Evolutionary conservation across 768 basidiomycete species (phyloP), one percentile per base, ranked within the genome.

Genomic region (Suillus tomentosus): DNA sequence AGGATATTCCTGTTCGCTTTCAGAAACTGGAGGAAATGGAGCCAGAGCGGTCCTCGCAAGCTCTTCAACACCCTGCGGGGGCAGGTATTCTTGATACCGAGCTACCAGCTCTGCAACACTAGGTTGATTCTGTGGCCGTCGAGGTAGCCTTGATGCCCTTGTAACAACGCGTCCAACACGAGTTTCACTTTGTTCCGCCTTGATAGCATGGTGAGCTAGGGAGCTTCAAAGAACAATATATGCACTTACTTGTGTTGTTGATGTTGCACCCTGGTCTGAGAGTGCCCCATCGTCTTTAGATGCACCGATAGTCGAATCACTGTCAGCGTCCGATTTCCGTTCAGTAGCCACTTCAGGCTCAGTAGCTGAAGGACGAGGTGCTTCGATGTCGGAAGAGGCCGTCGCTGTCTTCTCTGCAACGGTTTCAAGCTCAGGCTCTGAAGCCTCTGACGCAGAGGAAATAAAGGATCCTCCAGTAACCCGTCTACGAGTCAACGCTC

Each of bases 101-200:
- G 85, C 90, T 17, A 96, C 91, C 24, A 96, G 79, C 66, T 96
- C 94, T 17, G 95, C 92, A 0, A 97, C 94, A 65, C 81, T 88
- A 4, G 88, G 82, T 17, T 85, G 85, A 57, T 83, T 80, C 1
- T 76, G 73, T 9, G 81, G 70, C 15, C 88, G 83, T 24, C 90
- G 82, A 34, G 91, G 91, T 45, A 93, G 76, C 65, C 85, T 84
- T 34, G 91, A 92, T 9, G 74, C 70, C 45, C 79, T 78, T 40
- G 76, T 75, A 56, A 73, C 69, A 40, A 73, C 67, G 15, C 60
- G 70, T 7, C 63, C 66, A 22, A n/a, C 34, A 55, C 63, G 68
- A 31, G 60, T 54, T 60, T 67, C 70, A 43, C 59, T 66, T 15
- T 69, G 74, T 43, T 74, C 73, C 67, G 31, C 69, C 74, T 62